Conservation (phyloP, 352 stramenopile genomes). For the Phytopythium vexans region DNA sequence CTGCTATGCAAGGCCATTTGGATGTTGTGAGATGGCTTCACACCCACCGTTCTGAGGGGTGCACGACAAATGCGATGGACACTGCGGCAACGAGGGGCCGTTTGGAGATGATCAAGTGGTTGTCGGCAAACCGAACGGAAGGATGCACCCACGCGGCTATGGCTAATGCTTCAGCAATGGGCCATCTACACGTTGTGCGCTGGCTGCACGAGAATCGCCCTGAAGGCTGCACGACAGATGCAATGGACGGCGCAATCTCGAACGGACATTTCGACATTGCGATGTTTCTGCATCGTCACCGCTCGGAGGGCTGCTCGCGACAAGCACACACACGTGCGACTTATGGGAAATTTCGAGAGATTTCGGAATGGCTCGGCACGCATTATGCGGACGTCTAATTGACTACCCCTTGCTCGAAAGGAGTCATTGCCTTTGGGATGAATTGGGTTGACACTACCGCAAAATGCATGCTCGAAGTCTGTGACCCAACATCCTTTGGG, state of each 20-base stretch:
- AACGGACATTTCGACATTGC: background rate
- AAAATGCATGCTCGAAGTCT: too few species aligned
- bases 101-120: slow-evolving; percentile 45
- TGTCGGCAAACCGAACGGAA: slow-evolving; percentile 49
- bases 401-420: too few species aligned
- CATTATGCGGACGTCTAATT: too few species aligned
- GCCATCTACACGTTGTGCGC: background rate
- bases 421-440: too few species aligned
- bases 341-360: too few species aligned
- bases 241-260: background rate
- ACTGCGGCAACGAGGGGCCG: slow-evolving; percentile 47
- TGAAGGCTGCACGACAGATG: background rate
- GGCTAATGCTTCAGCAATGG: background rate
- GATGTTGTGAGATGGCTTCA: slow-evolving; percentile 59
- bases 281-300: background rate
- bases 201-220: background rate
- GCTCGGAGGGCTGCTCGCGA: background rate
- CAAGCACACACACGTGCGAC: too few species aligned
- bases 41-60: slow-evolving; percentile 43
- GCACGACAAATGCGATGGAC: slow-evolving; percentile 59
- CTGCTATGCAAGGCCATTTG: slow-evolving; percentile 52
- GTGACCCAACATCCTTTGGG: too few species aligned
- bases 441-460: too few species aligned
- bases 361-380: too few species aligned
- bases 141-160: slow-evolving; percentile 60